phyloP scores from a whole-genome alignment of 2,329 filamentous ascomycete species.

The Fusarium sacchari region DNA sequence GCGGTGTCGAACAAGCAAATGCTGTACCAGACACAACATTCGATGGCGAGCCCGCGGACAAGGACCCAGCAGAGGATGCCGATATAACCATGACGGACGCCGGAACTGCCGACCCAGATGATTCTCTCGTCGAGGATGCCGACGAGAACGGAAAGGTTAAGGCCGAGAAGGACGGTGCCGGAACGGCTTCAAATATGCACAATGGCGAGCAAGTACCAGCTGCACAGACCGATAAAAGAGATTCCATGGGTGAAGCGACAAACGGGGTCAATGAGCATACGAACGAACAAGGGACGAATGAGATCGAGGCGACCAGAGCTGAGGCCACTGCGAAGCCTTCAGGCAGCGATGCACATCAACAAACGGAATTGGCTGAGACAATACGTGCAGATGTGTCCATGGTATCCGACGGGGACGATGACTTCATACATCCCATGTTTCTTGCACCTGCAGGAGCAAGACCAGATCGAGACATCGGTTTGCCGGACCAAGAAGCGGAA shows the following conservation, averaged over 20 bases:
- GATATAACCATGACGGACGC: constrained; percentile 49
- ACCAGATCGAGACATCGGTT: constrained; percentile 75
- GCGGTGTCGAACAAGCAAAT: constrained; percentile 5
- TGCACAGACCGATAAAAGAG: background rate
- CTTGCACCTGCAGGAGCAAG: constrained; percentile 69
- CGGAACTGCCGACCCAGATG: constrained; percentile 34
- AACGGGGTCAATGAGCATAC: constrained; percentile 10
- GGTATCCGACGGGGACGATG: constrained; percentile 48
- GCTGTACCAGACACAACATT: constrained; percentile 1
- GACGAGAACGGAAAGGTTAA: constrained; percentile 14
- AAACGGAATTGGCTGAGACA: constrained; percentile 17
- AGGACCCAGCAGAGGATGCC: constrained; percentile 31
- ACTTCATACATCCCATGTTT: constrained; percentile 80
- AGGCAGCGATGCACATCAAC: background rate
- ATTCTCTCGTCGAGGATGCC: constrained; percentile 24
- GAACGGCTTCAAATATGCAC: constrained; percentile 5
- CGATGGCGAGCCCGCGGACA: constrained; percentile 11
- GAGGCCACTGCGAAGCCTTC: constrained; percentile 1
- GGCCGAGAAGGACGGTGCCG: constrained; percentile 4
- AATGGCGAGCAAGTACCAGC: constrained; percentile 15
- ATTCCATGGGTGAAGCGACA: background rate
- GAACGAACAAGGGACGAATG: constrained; percentile 1
- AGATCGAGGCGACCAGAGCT: background rate
- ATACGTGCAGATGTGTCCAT: constrained; percentile 4
- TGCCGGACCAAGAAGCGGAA: constrained; percentile 79